Evolutionary conservation across 345 rosid species (phyloP).

Genomic region (Linum tenue): DNA sequence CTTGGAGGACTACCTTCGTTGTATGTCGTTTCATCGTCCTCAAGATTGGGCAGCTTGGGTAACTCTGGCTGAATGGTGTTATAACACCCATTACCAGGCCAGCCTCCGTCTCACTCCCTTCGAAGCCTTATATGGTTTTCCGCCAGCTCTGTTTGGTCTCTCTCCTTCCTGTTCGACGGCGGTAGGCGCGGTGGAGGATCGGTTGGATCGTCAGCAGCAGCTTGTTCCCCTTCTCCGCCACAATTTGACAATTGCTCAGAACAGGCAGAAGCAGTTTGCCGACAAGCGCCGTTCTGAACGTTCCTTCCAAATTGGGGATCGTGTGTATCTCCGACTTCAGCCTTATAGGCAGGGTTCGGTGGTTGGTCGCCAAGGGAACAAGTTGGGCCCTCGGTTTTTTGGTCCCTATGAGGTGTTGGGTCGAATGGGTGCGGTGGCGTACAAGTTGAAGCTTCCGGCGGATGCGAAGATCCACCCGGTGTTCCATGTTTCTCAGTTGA

Average conservation of each 20-base stretch:
- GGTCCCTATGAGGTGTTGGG: too few species aligned
- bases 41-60: background rate
- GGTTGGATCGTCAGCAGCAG: background rate
- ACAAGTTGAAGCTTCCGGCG: too few species aligned
- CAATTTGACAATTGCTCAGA: background rate
- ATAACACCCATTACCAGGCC: background rate
- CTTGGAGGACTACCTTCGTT: background rate
- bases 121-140: background rate
- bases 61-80: background rate
- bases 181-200: background rate
- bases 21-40: background rate
- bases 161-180: background rate
- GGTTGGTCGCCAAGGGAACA: background rate
- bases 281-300: background rate
- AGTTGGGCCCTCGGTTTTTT: background rate
- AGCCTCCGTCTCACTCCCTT: too few species aligned
- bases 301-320: background rate
- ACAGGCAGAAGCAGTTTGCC: background rate
- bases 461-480: too few species aligned
- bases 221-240: background rate
- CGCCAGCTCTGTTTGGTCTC: background rate
- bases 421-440: too few species aligned
- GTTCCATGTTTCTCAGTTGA: too few species aligned
- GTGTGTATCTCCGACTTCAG: background rate
- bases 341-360: background rate